phyloP scores from a whole-genome alignment of 371 early-diverging fungal species.

The Basidiobolus meristosporus region DNA sequence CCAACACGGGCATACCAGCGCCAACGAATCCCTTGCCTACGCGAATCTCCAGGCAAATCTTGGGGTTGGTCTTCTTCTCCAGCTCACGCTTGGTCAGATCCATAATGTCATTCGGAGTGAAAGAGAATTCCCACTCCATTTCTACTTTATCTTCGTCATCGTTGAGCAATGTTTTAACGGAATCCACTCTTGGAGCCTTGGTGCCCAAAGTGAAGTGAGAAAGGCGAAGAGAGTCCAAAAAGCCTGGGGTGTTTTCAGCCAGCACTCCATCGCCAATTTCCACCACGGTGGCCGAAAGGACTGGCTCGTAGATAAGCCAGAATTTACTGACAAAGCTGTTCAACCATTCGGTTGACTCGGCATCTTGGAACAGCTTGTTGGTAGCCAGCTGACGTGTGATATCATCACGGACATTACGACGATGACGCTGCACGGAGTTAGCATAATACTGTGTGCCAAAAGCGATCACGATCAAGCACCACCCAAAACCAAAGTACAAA shows the following conservation, averaged over 20 bases:
- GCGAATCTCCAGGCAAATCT: conserved; percentile 78
- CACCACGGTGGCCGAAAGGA: conserved; percentile 55
- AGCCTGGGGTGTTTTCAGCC: conserved; percentile 61
- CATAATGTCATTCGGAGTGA: conserved; percentile 58
- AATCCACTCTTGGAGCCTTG: conserved; percentile 79
- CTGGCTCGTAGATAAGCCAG: conserved; percentile 93
- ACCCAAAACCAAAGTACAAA: no score
- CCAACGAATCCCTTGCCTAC: conserved; percentile 78
- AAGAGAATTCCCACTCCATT: conserved; percentile 89
- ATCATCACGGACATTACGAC: conserved; percentile 39
- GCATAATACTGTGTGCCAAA: conserved; percentile 39
- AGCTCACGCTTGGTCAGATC: conserved; percentile 40
- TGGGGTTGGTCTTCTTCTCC: conserved; percentile 58
- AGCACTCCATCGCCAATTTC: conserved; percentile 52
- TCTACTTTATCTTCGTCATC: conserved; percentile 67
- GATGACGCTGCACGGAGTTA: conserved; percentile 35
- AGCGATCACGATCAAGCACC: conserved; percentile 1
- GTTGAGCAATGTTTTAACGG: conserved; percentile 54
- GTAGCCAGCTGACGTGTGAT: conserved; percentile 23
- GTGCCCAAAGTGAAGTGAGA: conserved; percentile 94
- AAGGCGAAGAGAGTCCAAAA: conserved; percentile 75
- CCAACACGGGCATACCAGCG: conserved; percentile 77
- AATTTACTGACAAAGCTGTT: conserved; percentile 76
- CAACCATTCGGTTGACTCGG: conserved; percentile 91
- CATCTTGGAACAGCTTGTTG: conserved; percentile 10